Evolutionary conservation across 371 early-diverging fungal species (phyloP).

Genomic region (Conidiobolus incongruus): DNA sequence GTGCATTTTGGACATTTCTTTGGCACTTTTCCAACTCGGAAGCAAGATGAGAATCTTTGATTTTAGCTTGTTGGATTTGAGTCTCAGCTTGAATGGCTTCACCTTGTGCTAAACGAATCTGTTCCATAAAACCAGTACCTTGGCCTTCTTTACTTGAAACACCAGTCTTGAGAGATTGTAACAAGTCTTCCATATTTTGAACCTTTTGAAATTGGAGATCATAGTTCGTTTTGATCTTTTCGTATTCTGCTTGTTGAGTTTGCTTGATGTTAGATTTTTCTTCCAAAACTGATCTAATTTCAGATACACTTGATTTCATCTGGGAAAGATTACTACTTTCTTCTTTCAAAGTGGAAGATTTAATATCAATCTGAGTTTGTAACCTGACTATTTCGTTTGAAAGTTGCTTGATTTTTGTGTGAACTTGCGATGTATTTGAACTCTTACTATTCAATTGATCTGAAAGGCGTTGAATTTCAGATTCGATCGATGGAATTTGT

Average conservation of each 20-base stretch:
- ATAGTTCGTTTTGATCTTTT: constrained; percentile 25
- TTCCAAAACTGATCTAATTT: constrained; percentile 21
- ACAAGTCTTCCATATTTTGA: constrained; percentile 51
- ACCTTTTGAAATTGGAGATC: constrained; percentile 40
- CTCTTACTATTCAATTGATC: no score
- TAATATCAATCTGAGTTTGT: constrained; percentile 56
- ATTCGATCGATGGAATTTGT: no score
- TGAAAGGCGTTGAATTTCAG: no score
- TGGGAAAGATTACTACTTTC: constrained; percentile 26
- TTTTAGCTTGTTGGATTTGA: no score
- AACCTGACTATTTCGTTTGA: no score
- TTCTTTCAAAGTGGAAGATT: constrained; percentile 43
- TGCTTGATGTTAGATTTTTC: constrained; percentile 24
- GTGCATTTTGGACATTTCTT: no score
- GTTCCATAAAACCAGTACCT: constrained; percentile 85
- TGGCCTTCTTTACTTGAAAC: constrained; percentile 73
- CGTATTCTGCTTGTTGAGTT: constrained; percentile 25
- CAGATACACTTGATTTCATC: not conserved
- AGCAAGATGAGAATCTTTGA: no score
- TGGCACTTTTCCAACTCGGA: no score
- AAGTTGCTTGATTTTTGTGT: no score
- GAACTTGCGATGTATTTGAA: no score
- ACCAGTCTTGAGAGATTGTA: constrained; percentile 84
- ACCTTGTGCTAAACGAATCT: no score
- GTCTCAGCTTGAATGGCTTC: no score